Evolutionary conservation across 1,284 basidiomycete genomes (phyloP).

Genomic region (Vanrija pseudolonga): DNA sequence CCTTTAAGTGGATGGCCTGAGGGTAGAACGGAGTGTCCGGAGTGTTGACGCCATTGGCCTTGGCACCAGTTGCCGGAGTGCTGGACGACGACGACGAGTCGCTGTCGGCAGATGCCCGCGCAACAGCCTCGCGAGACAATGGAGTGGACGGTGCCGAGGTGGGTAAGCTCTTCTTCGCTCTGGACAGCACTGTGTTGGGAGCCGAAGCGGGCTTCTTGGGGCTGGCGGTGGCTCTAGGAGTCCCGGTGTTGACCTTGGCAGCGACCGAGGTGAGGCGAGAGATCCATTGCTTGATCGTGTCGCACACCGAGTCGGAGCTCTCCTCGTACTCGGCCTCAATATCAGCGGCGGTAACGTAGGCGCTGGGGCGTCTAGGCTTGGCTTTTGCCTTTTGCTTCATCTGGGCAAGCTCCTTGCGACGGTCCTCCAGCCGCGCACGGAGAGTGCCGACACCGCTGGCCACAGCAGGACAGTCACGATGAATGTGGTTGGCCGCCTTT

Average conservation of each 20-base stretch:
- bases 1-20: slow-evolving; percentile 28
- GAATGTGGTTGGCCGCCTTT: slow-evolving; percentile 19
- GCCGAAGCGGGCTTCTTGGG: background rate
- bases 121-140: too few species aligned
- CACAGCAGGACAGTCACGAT: slow-evolving; percentile 33
- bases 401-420: background rate
- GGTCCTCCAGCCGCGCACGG: slow-evolving; percentile 12
- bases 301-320: slow-evolving; percentile 12
- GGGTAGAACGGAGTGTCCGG: slow-evolving; percentile 13
- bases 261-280: slow-evolving; percentile 17
- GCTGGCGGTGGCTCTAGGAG: background rate
- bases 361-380: background rate
- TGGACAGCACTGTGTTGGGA: background rate
- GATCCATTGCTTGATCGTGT: slow-evolving; percentile 32
- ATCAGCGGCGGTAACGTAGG: too few species aligned
- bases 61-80: background rate
- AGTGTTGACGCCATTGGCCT: background rate
- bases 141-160: too few species aligned
- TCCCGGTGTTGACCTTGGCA: slow-evolving; percentile 13
- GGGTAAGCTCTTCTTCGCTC: too few species aligned
- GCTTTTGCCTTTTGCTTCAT: background rate
- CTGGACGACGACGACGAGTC: background rate
- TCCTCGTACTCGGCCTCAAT: slow-evolving; percentile 5
- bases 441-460: slow-evolving; percentile 22
- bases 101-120: background rate